These are phyloP conservation scores for Blastobotrys illinoisensis DNA, from an alignment of 1,139 yeast species.

Conservation along the genomic window DNA sequence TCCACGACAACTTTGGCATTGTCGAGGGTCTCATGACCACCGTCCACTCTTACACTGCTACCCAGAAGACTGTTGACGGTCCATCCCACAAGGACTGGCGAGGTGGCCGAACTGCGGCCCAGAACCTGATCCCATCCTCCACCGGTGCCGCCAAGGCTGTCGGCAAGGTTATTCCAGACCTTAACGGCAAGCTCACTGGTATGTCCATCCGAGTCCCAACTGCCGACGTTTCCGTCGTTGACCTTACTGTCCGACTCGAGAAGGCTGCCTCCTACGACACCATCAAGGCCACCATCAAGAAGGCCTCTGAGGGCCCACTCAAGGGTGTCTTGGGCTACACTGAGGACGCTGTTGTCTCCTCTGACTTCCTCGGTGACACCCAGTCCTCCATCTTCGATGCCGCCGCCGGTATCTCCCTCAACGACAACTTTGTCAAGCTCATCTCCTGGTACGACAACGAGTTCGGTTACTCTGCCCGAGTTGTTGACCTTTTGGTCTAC, in stretches of 20 bases:
- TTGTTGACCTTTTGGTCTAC: conserved; percentile 74
- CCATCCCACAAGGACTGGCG: conserved; percentile 94
- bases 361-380: conserved; percentile 73
- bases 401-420: conserved; percentile 77
- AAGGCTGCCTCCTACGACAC: conserved; percentile 69
- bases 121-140: conserved; percentile 84
- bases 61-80: conserved; percentile 89
- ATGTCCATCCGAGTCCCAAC: conserved; percentile 87
- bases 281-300: conserved; percentile 66
- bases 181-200: conserved; percentile 87
- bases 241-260: conserved; percentile 63
- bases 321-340: conserved; percentile 81
- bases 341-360: conserved; percentile 79
- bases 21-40: conserved; percentile 90
- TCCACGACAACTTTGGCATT: conserved; percentile 73
- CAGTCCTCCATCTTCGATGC: conserved; percentile 82
- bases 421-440: conserved; percentile 80
- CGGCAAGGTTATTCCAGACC: conserved; percentile 83
- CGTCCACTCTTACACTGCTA: conserved; percentile 85
- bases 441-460: conserved; percentile 89
- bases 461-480: conserved; percentile 90
- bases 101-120: conserved; percentile 90
- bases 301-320: conserved; percentile 56
- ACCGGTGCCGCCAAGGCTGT: conserved; percentile 94
- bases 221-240: conserved; percentile 76